Conservation (phyloP, 306 rosid species). For the Hippophae tibetana region DNA sequence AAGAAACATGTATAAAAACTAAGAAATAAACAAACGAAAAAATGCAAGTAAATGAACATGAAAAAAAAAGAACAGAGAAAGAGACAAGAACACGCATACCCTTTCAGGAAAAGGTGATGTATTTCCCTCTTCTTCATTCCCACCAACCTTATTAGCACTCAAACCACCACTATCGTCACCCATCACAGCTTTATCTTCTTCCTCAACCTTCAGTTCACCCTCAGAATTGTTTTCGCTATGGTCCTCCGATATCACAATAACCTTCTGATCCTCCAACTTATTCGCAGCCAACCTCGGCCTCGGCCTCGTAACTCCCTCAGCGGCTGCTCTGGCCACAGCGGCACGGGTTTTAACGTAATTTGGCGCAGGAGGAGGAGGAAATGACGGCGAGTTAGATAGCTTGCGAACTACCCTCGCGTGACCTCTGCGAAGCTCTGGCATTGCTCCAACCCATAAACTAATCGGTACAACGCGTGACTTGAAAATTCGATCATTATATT, state of each 20-base stretch:
- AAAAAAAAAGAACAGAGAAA: neutral
- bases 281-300: constrained; percentile 53
- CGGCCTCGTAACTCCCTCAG: constrained; percentile 42
- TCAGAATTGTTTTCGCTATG: constrained; percentile 28
- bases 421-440: constrained; percentile 90
- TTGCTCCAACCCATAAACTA: constrained; percentile 79
- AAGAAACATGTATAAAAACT: too few species aligned
- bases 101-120: constrained; percentile 84
- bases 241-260: constrained; percentile 49
- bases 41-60: neutral
- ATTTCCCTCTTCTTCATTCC: constrained; percentile 70
- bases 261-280: constrained; percentile 26
- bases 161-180: constrained; percentile 83
- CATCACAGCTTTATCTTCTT: constrained; percentile 41
- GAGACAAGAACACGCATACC: constrained; percentile 24
- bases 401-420: constrained; percentile 50
- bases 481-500: constrained; percentile 53
- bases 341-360: constrained; percentile 73
- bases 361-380: constrained; percentile 14
- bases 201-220: constrained; percentile 17
- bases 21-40: neutral
- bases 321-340: constrained; percentile 51
- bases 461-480: constrained; percentile 18
- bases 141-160: constrained; percentile 76
- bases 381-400: constrained; percentile 26